These are phyloP conservation scores for Linnemannia elongata DNA, from an alignment of 192 early-diverging fungal species.

Conservation along the genomic window DNA sequence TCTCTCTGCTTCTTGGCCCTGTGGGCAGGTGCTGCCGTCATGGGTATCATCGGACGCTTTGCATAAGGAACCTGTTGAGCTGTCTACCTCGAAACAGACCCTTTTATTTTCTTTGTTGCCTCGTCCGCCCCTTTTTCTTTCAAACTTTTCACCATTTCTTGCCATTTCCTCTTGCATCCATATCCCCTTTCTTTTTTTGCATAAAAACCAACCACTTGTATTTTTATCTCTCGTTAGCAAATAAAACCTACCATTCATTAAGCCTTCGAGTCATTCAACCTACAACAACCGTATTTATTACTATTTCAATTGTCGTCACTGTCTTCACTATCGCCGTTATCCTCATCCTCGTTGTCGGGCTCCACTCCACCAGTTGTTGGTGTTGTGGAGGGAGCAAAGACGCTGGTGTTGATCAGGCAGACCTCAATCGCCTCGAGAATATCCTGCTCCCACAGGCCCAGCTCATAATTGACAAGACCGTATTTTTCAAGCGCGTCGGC, in stretches of 20 bases:
- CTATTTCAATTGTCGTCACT: neutral
- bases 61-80: neutral
- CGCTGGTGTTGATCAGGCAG: constrained; percentile 53
- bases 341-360: neutral
- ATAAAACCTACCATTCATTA: neutral
- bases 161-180: neutral
- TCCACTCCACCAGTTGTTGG: neutral
- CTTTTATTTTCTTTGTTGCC: neutral
- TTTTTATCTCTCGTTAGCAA: neutral
- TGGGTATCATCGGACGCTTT: constrained; percentile 75
- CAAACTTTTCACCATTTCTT: neutral
- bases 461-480: constrained; percentile 88
- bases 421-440: constrained; percentile 76
- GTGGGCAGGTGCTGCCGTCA: constrained; percentile 76
- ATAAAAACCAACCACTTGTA: neutral
- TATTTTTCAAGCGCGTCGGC: constrained; percentile 76
- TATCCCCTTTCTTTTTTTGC: neutral
- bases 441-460: constrained; percentile 85
- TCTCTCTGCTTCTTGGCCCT: constrained; percentile 67
- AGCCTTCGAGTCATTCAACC: neutral
- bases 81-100: neutral
- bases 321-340: neutral
- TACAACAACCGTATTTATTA: neutral
- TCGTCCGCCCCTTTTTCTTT: neutral
- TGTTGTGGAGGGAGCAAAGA: constrained; percentile 18